Evolutionary conservation across 2,329 filamentous ascomycete species (phyloP).

Genomic region (Exophiala sideris): DNA sequence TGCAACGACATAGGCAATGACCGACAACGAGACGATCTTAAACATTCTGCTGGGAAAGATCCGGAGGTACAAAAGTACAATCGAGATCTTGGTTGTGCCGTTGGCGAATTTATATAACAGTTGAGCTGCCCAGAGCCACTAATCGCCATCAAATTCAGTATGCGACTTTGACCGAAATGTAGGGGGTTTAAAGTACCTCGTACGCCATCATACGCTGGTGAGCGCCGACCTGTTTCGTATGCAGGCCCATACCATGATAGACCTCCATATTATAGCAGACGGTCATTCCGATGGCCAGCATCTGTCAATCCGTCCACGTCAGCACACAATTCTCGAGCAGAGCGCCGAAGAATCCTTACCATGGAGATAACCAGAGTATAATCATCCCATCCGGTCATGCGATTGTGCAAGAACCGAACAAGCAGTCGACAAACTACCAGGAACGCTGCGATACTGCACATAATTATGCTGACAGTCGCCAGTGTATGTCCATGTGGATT

Average conservation of each 20-base stretch:
- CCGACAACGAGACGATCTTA: conserved; percentile 21
- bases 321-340: not conserved
- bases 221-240: conserved; percentile 4
- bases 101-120: conserved; percentile 30
- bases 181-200: not conserved
- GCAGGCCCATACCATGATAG: conserved; percentile 8
- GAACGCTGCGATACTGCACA: conserved; percentile 1
- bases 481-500: conserved; percentile 11
- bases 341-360: not conserved
- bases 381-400: conserved; percentile 7
- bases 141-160: not conserved
- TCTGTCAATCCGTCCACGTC: not conserved
- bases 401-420: conserved; percentile 5
- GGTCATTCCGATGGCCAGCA: conserved; percentile 13
- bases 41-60: conserved; percentile 28
- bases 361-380: conserved; percentile 5
- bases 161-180: not conserved
- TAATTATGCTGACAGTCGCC: conserved; percentile 10
- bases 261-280: conserved; percentile 9
- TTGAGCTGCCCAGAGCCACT: conserved; percentile 26
- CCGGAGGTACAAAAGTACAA: conserved; percentile 28
- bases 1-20: conserved; percentile 25
- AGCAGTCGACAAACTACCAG: conserved; percentile 1
- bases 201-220: conserved; percentile 3
- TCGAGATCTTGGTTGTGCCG: conserved; percentile 29